Conservation (phyloP, 163 green algal species). For the Scenedesmus sp. region DNA sequence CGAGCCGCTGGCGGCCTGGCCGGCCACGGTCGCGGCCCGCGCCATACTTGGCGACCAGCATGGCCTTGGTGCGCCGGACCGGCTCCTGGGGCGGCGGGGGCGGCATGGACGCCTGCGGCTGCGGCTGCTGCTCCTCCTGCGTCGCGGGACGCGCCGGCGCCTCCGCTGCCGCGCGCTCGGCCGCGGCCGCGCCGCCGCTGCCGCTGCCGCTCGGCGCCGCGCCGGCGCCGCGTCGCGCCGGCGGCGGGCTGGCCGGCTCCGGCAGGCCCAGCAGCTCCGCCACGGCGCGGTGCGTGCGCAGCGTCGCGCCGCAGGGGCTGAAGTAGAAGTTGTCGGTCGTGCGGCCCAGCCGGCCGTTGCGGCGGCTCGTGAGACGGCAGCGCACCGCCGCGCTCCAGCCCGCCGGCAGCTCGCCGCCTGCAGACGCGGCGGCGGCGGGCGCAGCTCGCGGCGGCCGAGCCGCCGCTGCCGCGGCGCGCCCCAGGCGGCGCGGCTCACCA, state of each 20-base stretch:
- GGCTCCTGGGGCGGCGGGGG: not conserved
- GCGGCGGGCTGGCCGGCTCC: not conserved
- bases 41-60: conserved; percentile 26
- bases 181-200: not conserved
- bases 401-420: conserved; percentile 5
- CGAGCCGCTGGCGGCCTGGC: not conserved
- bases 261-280: conserved; percentile 27
- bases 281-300: conserved; percentile 35
- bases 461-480: too few relatives aligned
- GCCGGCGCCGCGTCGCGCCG: not conserved
- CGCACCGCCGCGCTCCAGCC: conserved; percentile 34
- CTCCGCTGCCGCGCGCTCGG: not conserved
- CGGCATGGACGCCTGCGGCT: not conserved
- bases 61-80: conserved; percentile 8
- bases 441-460: not conserved
- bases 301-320: conserved; percentile 33
- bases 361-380: conserved; percentile 25
- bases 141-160: not conserved
- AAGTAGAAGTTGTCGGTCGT: conserved; percentile 50
- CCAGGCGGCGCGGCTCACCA: too few relatives aligned
- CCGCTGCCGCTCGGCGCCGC: not conserved
- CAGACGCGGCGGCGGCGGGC: not conserved
- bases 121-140: not conserved
- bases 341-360: conserved; percentile 12
- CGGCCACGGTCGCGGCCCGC: not conserved